A percentile compares a stretch with the other conserved stretches of the same genome.
Evolutionary conservation across 2,329 filamentous ascomycete genomes (phyloP).

Genomic region (Cladophialophora carrionii): DNA sequence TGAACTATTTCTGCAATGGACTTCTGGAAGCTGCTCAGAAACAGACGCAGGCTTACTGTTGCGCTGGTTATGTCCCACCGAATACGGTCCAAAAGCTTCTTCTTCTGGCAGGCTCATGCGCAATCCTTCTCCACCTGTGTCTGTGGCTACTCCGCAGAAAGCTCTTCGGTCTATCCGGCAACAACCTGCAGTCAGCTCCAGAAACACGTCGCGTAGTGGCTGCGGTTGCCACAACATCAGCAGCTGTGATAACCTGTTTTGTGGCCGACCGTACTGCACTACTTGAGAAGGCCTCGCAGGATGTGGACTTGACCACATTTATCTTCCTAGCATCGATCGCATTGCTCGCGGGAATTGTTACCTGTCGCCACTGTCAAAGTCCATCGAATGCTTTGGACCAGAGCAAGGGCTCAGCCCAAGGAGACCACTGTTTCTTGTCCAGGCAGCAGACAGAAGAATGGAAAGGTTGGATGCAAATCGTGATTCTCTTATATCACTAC

Average conservation of each 20-base stretch:
- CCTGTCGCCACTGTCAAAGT: constrained; percentile 2
- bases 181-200: neutral
- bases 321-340: constrained; percentile 36
- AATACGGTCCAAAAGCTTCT: constrained; percentile 36
- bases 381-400: neutral
- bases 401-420: neutral
- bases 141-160: constrained; percentile 6
- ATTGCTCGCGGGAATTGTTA: constrained; percentile 33
- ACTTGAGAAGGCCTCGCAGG: constrained; percentile 58
- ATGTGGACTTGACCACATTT: constrained; percentile 38
- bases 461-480: constrained; percentile 67
- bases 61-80: constrained; percentile 49
- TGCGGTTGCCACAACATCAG: constrained; percentile 16
- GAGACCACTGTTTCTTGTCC: constrained; percentile 49
- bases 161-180: neutral
- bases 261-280: constrained; percentile 59
- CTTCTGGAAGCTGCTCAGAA: constrained; percentile 47
- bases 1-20: constrained; percentile 61
- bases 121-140: constrained; percentile 10
- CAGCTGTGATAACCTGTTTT: constrained; percentile 53
- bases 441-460: constrained; percentile 65
- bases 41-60: constrained; percentile 58
- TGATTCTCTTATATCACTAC: constrained; percentile 62
- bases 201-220: neutral
- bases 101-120: constrained; percentile 35